Percentiles rank a stretch among this genome's conserved stretches.
phyloP scores from a whole-genome alignment of 1,284 basidiomycete species.

The Apiotrichum siamense region DNA sequence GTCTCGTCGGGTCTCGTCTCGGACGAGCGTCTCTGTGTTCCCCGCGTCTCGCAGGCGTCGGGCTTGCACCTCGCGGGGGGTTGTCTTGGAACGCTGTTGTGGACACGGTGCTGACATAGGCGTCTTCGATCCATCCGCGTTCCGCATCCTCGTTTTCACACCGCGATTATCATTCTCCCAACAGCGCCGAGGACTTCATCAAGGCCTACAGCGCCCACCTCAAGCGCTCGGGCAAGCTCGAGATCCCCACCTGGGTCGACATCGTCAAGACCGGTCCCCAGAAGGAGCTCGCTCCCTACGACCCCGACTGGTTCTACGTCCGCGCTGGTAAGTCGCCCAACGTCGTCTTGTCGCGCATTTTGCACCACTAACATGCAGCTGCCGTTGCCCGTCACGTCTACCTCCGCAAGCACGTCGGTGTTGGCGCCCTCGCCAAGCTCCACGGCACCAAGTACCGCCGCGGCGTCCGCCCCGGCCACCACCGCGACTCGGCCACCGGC shows the following conservation, averaged over 20 bases:
- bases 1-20: too few relatives aligned
- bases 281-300: conserved; percentile 98
- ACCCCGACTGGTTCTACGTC: conserved; percentile 99
- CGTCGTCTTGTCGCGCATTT: not conserved
- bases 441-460: conserved; percentile 95
- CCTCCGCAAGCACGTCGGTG: conserved; percentile 97
- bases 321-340: conserved; percentile 71
- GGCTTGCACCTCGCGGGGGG: too few relatives aligned
- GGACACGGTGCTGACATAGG: conserved; percentile 9
- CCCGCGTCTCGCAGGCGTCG: too few relatives aligned
- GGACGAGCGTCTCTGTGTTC: too few relatives aligned
- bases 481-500: conserved; percentile 76
- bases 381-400: conserved; percentile 99
- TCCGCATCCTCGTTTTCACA: not conserved
- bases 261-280: conserved; percentile 96
- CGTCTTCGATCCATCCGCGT: not conserved
- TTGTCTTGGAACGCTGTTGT: not conserved
- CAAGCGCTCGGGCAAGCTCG: conserved; percentile 65
- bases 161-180: not conserved
- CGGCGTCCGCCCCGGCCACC: conserved; percentile 92
- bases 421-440: conserved; percentile 88
- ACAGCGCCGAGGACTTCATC: conserved; percentile 61
- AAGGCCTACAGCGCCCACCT: conserved; percentile 76
- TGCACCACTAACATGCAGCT: conserved; percentile 52
- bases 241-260: conserved; percentile 98